A percentile compares a stretch with the other conserved stretches of the same genome.
These are phyloP conservation scores for Colletotrichum tofieldiae DNA, from an alignment of 2,329 filamentous ascomycete species.

Conservation along the genomic window DNA sequence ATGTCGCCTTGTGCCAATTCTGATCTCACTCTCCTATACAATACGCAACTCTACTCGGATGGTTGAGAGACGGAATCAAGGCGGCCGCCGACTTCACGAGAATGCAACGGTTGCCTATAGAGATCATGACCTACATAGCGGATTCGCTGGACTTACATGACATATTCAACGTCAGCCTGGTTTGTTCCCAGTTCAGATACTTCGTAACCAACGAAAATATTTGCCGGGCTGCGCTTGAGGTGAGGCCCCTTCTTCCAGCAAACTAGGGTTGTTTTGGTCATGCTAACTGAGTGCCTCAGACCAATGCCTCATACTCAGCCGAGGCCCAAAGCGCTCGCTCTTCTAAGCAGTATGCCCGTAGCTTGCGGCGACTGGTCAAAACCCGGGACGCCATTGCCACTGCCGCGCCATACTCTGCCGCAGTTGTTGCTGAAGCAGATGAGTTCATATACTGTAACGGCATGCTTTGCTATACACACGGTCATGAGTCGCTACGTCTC, in stretches of 20 bases:
- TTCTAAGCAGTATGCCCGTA: slow-evolving; percentile 61
- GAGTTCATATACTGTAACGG: slow-evolving; percentile 76
- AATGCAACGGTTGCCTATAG: slow-evolving; percentile 67
- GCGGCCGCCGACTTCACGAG: slow-evolving; percentile 16
- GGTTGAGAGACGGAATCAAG: slow-evolving; percentile 6
- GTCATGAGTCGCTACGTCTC: slow-evolving; percentile 65
- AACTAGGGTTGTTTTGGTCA: background rate
- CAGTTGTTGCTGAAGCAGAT: slow-evolving; percentile 72
- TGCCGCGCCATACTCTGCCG: slow-evolving; percentile 74
- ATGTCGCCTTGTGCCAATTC: background rate
- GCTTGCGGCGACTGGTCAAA: slow-evolving; percentile 74
- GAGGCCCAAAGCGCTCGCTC: slow-evolving; percentile 46
- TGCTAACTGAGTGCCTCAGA: slow-evolving; percentile 44
- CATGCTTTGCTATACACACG: slow-evolving; percentile 74
- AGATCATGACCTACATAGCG: slow-evolving; percentile 74
- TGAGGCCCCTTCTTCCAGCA: slow-evolving; percentile 52
- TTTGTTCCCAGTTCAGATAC: slow-evolving; percentile 66
- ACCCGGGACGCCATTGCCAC: slow-evolving; percentile 72
- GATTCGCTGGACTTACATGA: slow-evolving; percentile 70
- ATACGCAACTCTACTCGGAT: slow-evolving; percentile 8
- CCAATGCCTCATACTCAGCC: slow-evolving; percentile 45
- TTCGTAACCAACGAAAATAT: slow-evolving; percentile 69
- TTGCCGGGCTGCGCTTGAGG: slow-evolving; percentile 72
- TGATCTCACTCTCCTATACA: background rate
- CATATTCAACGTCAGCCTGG: slow-evolving; percentile 69